Conservation (phyloP, 345 rosid species). For the Lagerstroemia speciosa region DNA sequence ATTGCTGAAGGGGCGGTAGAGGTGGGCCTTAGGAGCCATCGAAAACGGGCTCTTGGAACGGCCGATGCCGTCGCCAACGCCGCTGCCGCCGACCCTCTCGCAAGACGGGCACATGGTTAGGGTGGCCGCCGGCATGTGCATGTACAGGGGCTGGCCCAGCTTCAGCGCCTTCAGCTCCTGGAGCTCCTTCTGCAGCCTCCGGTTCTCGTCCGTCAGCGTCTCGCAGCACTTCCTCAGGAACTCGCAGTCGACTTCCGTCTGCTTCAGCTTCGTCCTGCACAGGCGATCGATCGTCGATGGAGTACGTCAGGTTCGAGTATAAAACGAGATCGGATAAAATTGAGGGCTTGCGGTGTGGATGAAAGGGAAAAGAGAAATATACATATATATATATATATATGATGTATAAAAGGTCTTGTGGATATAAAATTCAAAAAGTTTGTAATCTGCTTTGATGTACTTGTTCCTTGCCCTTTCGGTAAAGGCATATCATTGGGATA, state of each 20-base stretch:
- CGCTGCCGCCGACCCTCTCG: conserved; percentile 54
- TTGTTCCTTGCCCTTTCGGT: conserved; percentile 10
- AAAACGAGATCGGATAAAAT: background rate
- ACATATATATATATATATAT: too few relatives aligned
- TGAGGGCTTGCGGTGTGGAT: background rate
- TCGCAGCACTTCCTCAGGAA: conserved; percentile 82
- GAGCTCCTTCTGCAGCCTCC: conserved; percentile 86
- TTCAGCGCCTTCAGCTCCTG: conserved; percentile 63
- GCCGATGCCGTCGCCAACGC: conserved; percentile 12
- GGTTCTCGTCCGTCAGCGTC: conserved; percentile 82
- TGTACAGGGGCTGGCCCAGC: conserved; percentile 47
- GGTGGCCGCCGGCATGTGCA: conserved; percentile 80
- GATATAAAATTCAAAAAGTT: background rate
- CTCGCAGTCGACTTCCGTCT: conserved; percentile 97
- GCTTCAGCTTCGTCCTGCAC: conserved; percentile 89
- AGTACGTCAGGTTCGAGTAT: too few relatives aligned
- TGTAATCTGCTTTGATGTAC: conserved; percentile 3
- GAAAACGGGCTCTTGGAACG: conserved; percentile 37
- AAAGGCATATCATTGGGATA: conserved; percentile 6
- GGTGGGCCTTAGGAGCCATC: conserved; percentile 47
- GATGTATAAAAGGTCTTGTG: background rate
- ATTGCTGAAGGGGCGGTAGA: conserved; percentile 62
- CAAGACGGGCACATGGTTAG: conserved; percentile 73
- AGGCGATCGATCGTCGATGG: too few relatives aligned
- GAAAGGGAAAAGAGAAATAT: background rate